Conservation (phyloP, 2,329 filamentous ascomycete species). For the Curvularia spicifera region DNA sequence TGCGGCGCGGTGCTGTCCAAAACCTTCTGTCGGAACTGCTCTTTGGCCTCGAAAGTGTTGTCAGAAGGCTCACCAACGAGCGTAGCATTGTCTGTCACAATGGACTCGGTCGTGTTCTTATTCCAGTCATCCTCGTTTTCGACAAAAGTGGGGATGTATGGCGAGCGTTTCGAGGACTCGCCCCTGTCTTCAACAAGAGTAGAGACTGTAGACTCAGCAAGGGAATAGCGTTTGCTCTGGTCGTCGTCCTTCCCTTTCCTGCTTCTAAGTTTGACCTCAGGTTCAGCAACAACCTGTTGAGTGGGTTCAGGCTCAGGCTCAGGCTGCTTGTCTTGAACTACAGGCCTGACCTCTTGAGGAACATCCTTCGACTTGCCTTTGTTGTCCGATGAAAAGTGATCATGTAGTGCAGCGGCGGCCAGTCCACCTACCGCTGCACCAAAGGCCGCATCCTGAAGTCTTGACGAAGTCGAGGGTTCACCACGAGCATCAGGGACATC, state of each 20-base stretch:
- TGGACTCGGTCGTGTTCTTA: constrained; percentile 32
- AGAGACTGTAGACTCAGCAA: constrained; percentile 8
- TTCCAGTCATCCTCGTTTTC: constrained; percentile 44
- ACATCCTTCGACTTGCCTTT: constrained; percentile 25
- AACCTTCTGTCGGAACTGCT: constrained; percentile 36
- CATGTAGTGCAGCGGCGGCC: constrained; percentile 25
- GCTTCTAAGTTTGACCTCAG: constrained; percentile 30
- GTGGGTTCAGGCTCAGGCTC: constrained; percentile 3
- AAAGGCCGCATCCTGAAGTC: constrained; percentile 39
- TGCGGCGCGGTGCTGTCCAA: constrained; percentile 35
- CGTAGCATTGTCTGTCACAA: constrained; percentile 41
- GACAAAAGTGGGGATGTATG: constrained; percentile 35
- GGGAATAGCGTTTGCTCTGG: constrained; percentile 38
- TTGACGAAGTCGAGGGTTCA: constrained; percentile 28
- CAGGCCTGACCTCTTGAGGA: constrained; percentile 15
- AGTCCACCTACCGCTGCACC: constrained; percentile 37
- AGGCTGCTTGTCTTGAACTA: constrained; percentile 17
- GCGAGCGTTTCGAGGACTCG: constrained; percentile 13
- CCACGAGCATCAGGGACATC: constrained; percentile 16
- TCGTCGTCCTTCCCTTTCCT: constrained; percentile 35
- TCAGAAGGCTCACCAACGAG: constrained; percentile 38
- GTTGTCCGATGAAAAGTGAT: constrained; percentile 26
- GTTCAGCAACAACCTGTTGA: constrained; percentile 17
- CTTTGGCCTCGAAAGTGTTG: constrained; percentile 24
- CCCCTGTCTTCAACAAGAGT: constrained; percentile 9